These are phyloP conservation scores for Carpinus viminea DNA, from an alignment of 306 rosid genomes.

Conservation along the genomic window DNA sequence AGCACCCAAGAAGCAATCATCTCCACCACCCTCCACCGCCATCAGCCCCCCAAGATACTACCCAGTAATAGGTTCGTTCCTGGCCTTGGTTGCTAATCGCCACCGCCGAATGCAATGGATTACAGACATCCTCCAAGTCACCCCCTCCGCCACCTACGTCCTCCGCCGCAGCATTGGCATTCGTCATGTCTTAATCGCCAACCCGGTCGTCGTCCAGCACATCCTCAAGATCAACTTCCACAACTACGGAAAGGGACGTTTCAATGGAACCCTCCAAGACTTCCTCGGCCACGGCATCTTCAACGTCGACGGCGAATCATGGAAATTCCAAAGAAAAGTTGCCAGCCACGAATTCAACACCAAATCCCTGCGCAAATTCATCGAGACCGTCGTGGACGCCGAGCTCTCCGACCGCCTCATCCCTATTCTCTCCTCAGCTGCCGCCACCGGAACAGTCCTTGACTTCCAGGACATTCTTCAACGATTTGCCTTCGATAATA, in stretches of 20 bases:
- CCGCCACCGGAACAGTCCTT: background rate
- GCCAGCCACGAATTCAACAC: slow-evolving; percentile 59
- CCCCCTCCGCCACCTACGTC: slow-evolving; percentile 55
- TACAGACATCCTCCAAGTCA: slow-evolving; percentile 49
- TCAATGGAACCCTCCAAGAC: slow-evolving; percentile 29
- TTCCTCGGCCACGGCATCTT: slow-evolving; percentile 78
- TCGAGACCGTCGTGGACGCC: slow-evolving; percentile 53
- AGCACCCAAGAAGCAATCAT: background rate
- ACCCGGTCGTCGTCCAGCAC: slow-evolving; percentile 63
- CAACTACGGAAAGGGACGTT: slow-evolving; percentile 48
- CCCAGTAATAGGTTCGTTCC: slow-evolving; percentile 54
- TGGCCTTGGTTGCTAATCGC: slow-evolving; percentile 36
- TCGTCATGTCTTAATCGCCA: slow-evolving; percentile 50
- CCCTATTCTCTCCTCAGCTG: slow-evolving; percentile 44
- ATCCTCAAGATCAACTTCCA: slow-evolving; percentile 66
- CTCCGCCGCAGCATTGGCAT: slow-evolving; percentile 45
- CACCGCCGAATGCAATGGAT: slow-evolving; percentile 56
- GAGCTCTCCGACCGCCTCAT: slow-evolving; percentile 55
- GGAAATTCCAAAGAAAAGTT: slow-evolving; percentile 75
- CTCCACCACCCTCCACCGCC: slow-evolving; percentile 11
- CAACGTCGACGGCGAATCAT: slow-evolving; percentile 43
- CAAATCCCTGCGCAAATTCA: slow-evolving; percentile 50
- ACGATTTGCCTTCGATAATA: slow-evolving; percentile 70
- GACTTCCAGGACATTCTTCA: slow-evolving; percentile 70
- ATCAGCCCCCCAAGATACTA: slow-evolving; percentile 47